A percentile compares a stretch with the other conserved stretches of the same genome.
phyloP scores from a whole-genome alignment of 2,329 filamentous ascomycete species.

The Hypoxylon sp. region DNA sequence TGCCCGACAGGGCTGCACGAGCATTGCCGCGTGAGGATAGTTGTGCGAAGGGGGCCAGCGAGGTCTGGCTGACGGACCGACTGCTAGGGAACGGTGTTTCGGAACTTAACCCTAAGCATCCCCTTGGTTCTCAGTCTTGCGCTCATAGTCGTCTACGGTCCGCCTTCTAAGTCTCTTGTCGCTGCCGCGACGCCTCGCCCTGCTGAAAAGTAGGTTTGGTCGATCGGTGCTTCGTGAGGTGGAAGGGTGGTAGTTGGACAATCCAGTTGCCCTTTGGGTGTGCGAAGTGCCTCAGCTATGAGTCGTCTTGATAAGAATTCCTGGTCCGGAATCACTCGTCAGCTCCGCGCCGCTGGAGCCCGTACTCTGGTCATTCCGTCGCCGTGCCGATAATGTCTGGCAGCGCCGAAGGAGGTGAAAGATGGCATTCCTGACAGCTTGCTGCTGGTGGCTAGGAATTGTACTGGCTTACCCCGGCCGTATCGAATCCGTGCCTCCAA shows the following conservation, averaged over 20 bases:
- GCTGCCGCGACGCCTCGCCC: slow-evolving; percentile 48
- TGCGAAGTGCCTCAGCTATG: slow-evolving; percentile 72
- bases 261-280: slow-evolving; percentile 64
- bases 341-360: slow-evolving; percentile 70
- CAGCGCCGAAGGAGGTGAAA: slow-evolving; percentile 36
- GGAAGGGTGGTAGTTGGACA: slow-evolving; percentile 59
- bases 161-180: slow-evolving; percentile 67
- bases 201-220: slow-evolving; percentile 60
- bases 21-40: slow-evolving; percentile 57
- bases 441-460: slow-evolving; percentile 37
- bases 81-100: slow-evolving; percentile 66
- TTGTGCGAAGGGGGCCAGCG: slow-evolving; percentile 53
- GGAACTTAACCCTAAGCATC: slow-evolving; percentile 98
- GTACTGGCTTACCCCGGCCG: slow-evolving; percentile 28
- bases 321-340: slow-evolving; percentile 77
- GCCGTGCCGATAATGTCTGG: slow-evolving; percentile 42
- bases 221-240: slow-evolving; percentile 49
- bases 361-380: slow-evolving; percentile 57
- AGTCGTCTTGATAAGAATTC: slow-evolving; percentile 79
- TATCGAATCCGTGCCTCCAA: slow-evolving; percentile 39
- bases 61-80: slow-evolving; percentile 50
- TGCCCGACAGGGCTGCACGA: slow-evolving; percentile 64
- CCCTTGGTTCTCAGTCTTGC: slow-evolving; percentile 78
- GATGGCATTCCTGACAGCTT: slow-evolving; percentile 41
- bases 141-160: slow-evolving; percentile 71